Evolutionary conservation across 345 rosid genomes (phyloP), one percentile per base, ranked within the genome.

Genomic region (Rhodamnia argentea): DNA sequence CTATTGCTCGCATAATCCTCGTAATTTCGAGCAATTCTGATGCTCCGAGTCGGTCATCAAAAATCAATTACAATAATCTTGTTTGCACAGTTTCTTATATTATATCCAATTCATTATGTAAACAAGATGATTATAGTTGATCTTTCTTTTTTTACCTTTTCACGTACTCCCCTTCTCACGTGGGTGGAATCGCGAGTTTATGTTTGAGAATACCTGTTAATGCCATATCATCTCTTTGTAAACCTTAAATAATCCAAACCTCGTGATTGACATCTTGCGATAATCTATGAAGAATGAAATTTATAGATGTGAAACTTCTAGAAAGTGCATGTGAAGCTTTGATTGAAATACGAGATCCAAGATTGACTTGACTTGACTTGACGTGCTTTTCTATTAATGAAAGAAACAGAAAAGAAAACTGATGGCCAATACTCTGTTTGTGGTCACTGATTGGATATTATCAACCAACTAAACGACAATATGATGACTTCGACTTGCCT

Each of bases 391-490:
- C 60, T 57, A 57, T 4, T 0, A 0, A 57, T 23, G 9, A 23
- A 10, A 57, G 23, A 57, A 57, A 57, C 23, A 57, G 13, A 3
- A 4, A 56, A 23, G 95, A 95, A 90, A 95, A 90, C 87, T 23
- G 23, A 23, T 5, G 26, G 23, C 2, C 2, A 10, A 10, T 23
- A 23, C 60, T 23, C 10, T 13, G 4, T 23, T 2, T 10, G 0
- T 23, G n/a, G 9, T 57, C 23, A 9, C 11, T 57, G 60, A 23
- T 57, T 57, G 60, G 60, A 57, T 24, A 23, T 11, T 57, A 56
- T 23, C n/a, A 57, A 57, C 60, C 23, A 8, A 57, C 60, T 23
- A 23, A 0, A 57, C 2, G 10, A 23, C 13, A 2, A 57, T 57
- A 57, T 23, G 26, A 57, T 40, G 42, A 40, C 42, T 40, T 40